Evolutionary conservation across 2,329 filamentous ascomycete genomes (phyloP), one percentile per base, ranked within the genome.

Genomic region (Lasiodiplodia hormozganensis): DNA sequence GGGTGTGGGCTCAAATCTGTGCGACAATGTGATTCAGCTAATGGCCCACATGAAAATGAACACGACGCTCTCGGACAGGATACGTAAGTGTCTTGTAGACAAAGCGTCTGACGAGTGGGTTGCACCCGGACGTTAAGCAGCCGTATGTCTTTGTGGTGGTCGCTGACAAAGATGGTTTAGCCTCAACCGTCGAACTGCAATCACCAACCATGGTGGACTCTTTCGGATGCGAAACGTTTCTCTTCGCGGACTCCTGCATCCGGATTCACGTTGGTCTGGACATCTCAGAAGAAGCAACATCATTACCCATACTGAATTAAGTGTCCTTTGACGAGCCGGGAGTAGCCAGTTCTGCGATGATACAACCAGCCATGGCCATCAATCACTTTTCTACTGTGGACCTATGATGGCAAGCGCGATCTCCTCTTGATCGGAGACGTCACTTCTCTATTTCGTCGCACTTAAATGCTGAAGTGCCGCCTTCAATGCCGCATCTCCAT

Each of bases 101-200:
- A 64, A 52, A 52, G 43, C 43, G 18, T n/a, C 36, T 28, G 36
- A n/a, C 7, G 28, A 40, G 47, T 23, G 38, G 40, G 6, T 38
- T 18, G 60, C 60, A 64, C 36, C 12, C 60, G 47, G 43, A 12
- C 5, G 28, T 64, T 34, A 12, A 62, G 25, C 14, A 10, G 16
- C 10, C 16, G 58, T n/a, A 28, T 23, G 58, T 64, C 60, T 64
- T 64, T 64, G 31, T 38, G 18, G n/a, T 36, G 43, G 28, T 31
- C 21, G n/a, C 60, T 52, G 43, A 52, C 47, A 52, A 25, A 38
- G 47, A 52, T 34, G 60, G 60, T 18, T 53, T 64, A 52, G 60
- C 43, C 38, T 23, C 23, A 51, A 31, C 38, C 57, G 21, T 12
- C 54, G n/a, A n/a, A 23, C 23, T 28, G 58, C 60, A 23, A 38